Evolutionary conservation across 495 filamentous ascomycete species (phyloP).

Genomic region (Tuber umbilicatum): DNA sequence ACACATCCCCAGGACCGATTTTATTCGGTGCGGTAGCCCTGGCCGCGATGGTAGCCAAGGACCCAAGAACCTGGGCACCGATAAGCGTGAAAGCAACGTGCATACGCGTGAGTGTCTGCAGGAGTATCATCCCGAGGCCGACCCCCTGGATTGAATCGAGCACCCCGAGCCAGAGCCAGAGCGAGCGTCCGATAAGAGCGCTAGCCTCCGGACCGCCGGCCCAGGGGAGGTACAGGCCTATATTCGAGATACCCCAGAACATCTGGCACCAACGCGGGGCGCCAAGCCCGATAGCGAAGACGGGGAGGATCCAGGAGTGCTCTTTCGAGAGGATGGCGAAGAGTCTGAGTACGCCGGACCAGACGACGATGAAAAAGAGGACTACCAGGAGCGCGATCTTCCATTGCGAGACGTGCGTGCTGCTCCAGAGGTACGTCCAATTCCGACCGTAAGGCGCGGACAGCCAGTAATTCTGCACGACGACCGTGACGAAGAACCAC

Average conservation of each 20-base stretch:
- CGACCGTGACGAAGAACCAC: conserved; percentile 56
- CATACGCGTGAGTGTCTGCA: conserved; percentile 57
- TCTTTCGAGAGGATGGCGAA: conserved; percentile 50
- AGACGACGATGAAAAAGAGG: conserved; percentile 56
- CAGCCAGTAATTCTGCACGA: conserved; percentile 64
- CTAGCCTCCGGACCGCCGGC: conserved; percentile 48
- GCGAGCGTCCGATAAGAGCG: conserved; percentile 50
- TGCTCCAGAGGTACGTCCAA: conserved; percentile 57
- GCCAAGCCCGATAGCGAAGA: conserved; percentile 55
- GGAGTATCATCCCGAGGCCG: conserved; percentile 59
- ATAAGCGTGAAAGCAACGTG: conserved; percentile 54
- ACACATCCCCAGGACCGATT: conserved; percentile 57
- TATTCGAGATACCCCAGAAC: conserved; percentile 55
- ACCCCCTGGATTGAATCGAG: conserved; percentile 58
- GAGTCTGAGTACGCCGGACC: conserved; percentile 48
- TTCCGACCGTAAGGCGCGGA: conserved; percentile 56
- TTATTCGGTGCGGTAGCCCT: conserved; percentile 55
- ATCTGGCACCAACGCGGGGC: conserved; percentile 62
- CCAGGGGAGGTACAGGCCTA: conserved; percentile 59
- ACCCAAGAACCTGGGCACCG: conserved; percentile 54
- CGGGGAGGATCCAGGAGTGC: conserved; percentile 60
- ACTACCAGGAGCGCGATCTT: conserved; percentile 50
- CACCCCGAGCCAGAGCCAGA: conserved; percentile 63
- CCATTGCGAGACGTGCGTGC: conserved; percentile 51
- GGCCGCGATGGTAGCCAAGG: conserved; percentile 53